Percentiles rank a stretch among this genome's conserved stretches.
phyloP scores from a whole-genome alignment of 169 alveolate species.

The Plasmodium sp. region DNA sequence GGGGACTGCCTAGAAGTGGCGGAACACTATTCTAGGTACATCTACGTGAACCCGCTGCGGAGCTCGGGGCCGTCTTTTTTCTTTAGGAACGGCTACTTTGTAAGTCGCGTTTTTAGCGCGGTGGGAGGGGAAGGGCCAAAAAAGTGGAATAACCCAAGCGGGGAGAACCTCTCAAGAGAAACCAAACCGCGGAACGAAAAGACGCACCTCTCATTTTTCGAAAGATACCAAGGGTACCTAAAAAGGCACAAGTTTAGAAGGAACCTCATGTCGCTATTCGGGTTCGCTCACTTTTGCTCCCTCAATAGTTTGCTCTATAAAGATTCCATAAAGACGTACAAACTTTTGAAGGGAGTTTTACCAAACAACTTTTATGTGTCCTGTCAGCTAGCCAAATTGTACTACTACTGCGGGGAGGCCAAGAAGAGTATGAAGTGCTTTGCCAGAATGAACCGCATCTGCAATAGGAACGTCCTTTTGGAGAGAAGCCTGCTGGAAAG shows the following conservation, averaged over 20 bases:
- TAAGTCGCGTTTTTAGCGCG: conserved; percentile 15
- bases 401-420: conserved; percentile 9
- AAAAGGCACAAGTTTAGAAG: conserved; percentile 25
- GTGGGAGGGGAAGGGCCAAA: background rate
- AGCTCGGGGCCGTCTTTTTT: conserved; percentile 24
- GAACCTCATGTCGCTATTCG: conserved; percentile 42
- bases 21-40: conserved; percentile 6
- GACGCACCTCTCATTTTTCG: background rate
- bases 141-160: background rate
- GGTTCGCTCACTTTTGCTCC: conserved; percentile 64
- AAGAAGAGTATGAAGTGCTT: conserved; percentile 43
- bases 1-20: background rate
- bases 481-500: background rate
- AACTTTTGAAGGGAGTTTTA: background rate
- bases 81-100: conserved; percentile 32
- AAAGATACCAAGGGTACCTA: conserved; percentile 12
- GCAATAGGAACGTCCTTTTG: background rate
- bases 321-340: conserved; percentile 20
- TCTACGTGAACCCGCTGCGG: conserved; percentile 26
- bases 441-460: background rate
- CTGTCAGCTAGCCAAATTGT: conserved; percentile 62
- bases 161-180: background rate
- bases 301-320: conserved; percentile 2
- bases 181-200: background rate
- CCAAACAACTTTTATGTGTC: conserved; percentile 25